Evolutionary conservation across 345 rosid species (phyloP).

Genomic region (Psidium friedrichsthalianum): DNA sequence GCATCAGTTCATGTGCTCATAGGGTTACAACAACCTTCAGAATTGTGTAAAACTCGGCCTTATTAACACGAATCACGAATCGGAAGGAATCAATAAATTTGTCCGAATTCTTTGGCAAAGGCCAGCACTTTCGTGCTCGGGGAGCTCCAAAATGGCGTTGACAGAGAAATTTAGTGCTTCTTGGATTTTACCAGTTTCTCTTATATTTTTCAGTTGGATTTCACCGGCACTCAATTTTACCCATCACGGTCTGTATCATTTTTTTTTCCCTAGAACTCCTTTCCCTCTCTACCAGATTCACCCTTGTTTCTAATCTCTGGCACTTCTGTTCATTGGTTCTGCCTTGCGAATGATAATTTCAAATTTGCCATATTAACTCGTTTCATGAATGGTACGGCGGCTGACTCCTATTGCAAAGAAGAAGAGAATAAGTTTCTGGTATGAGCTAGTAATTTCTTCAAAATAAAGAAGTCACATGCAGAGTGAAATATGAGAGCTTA

Average conservation of each 20-base stretch:
- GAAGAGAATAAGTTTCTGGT: background rate
- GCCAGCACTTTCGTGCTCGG: background rate
- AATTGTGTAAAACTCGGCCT: background rate
- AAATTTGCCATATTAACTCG: background rate
- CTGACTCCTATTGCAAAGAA: background rate
- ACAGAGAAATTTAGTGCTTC: background rate
- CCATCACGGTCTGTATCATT: background rate
- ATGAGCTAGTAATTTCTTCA: background rate
- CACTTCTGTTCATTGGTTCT: background rate
- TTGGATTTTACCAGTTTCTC: background rate
- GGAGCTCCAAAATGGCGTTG: background rate
- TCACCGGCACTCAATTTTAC: background rate
- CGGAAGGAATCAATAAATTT: background rate
- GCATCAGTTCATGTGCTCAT: background rate
- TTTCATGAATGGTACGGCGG: background rate
- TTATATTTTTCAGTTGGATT: background rate
- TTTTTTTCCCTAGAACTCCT: background rate
- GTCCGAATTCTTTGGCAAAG: background rate
- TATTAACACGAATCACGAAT: background rate
- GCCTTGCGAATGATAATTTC: background rate
- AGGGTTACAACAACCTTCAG: background rate
- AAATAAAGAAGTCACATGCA: background rate
- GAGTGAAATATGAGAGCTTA: background rate
- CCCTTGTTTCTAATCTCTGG: background rate
- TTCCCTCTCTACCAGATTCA: background rate